These are phyloP conservation scores for Fomitopsis betulina DNA, from an alignment of 1,284 basidiomycete genomes.

Conservation along the genomic window DNA sequence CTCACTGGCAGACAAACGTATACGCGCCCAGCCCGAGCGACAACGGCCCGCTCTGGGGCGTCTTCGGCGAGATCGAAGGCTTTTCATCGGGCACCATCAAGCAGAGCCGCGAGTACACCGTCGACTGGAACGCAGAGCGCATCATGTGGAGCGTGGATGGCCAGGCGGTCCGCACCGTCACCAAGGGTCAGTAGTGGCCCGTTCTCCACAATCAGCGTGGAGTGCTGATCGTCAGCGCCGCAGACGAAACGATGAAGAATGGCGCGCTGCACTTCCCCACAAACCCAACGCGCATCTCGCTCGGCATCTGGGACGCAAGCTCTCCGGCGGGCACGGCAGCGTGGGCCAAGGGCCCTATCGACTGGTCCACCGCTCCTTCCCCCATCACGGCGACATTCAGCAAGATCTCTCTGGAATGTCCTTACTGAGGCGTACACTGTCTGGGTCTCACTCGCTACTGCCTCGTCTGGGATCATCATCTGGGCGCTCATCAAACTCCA, in stretches of 20 bases:
- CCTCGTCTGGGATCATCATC: not conserved
- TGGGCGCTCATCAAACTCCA: conserved; percentile 1
- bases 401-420: conserved; percentile 39
- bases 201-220: not conserved
- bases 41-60: conserved; percentile 33
- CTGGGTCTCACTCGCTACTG: not conserved
- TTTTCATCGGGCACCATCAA: conserved; percentile 22
- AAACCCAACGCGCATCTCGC: conserved; percentile 32
- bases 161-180: conserved; percentile 30
- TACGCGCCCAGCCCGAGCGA: conserved; percentile 33
- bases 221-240: not conserved
- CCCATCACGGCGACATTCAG: conserved; percentile 34
- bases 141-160: conserved; percentile 43
- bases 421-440: conserved; percentile 11
- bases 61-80: conserved; percentile 33
- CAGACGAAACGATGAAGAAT: conserved; percentile 34
- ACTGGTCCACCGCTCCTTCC: conserved; percentile 34
- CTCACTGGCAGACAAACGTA: conserved; percentile 43
- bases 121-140: conserved; percentile 38
- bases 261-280: conserved; percentile 35
- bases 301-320: conserved; percentile 49
- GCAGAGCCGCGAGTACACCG: conserved; percentile 33
- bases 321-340: conserved; percentile 37
- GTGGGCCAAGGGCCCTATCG: conserved; percentile 43
- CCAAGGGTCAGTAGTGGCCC: conserved; percentile 27